phyloP scores from a whole-genome alignment of 169 alveolate species.

The Eimeria falciformis region DNA sequence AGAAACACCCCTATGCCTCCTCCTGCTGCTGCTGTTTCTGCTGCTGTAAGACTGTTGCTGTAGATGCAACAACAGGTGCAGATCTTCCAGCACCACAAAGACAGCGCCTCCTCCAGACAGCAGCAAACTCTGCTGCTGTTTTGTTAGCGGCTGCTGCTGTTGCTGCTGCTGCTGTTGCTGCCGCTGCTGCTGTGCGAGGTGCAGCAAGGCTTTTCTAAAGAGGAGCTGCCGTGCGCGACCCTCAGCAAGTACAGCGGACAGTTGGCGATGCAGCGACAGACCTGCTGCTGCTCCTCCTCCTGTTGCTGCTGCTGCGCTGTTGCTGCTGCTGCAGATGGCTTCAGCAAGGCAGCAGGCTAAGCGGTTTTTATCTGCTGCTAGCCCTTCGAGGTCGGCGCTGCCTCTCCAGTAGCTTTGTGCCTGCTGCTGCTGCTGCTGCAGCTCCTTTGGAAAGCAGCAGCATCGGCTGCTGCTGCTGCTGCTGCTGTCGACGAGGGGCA shows the following conservation, averaged over 20 bases:
- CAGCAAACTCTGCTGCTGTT: conserved; percentile 42
- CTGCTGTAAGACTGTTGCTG: conserved; percentile 2
- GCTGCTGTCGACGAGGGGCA: conserved; percentile 50
- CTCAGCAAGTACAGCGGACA: conserved; percentile 34
- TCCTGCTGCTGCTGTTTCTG: conserved; percentile 52
- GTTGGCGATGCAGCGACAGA: conserved; percentile 48
- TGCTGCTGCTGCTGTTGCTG: conserved; percentile 8
- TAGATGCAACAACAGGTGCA: conserved; percentile 19
- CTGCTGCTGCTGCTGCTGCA: conserved; percentile 23
- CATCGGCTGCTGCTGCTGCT: conserved; percentile 41
- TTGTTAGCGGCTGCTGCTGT: conserved; percentile 18
- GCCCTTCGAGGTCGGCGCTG: not conserved
- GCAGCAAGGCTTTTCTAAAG: conserved; percentile 27
- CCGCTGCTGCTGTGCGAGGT: conserved; percentile 16
- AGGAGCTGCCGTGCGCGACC: conserved; percentile 42
- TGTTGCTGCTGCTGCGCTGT: not conserved
- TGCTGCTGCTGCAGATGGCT: conserved; percentile 51
- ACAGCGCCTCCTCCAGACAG: conserved; percentile 54
- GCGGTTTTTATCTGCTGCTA: not conserved
- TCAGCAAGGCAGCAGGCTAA: conserved; percentile 35
- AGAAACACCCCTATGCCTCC: not conserved
- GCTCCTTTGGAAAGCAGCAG: not conserved
- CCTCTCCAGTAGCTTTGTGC: not conserved
- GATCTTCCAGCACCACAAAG: conserved; percentile 47
- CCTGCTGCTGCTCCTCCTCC: not conserved